Percentiles rank a stretch among this genome's conserved stretches.
Conservation (phyloP, 2,329 filamentous ascomycete genomes). For the Fusarium chuoi region DNA sequence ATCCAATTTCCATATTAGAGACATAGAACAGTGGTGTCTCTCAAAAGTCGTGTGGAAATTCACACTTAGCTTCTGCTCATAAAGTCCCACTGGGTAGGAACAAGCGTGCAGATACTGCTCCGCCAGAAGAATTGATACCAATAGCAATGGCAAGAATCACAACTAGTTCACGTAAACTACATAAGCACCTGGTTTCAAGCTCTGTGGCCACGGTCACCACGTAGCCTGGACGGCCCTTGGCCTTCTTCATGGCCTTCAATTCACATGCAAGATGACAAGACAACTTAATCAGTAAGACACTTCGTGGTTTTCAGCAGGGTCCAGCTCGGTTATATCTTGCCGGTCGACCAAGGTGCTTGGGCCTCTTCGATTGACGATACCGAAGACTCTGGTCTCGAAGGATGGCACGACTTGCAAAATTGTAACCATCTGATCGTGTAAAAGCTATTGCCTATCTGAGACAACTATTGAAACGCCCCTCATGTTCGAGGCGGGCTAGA, state of each 20-base stretch:
- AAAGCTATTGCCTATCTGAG: not conserved
- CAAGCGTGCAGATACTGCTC: not conserved
- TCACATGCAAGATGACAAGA: not conserved
- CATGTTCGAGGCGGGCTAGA: not conserved
- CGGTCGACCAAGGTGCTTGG: conserved; percentile 32
- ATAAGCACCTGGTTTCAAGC: not conserved
- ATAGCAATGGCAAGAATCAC: not conserved
- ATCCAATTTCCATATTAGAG: not conserved
- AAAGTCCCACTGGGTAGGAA: conserved; percentile 18
- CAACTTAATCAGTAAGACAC: conserved; percentile 1
- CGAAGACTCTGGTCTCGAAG: not conserved
- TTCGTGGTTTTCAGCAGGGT: conserved; percentile 30
- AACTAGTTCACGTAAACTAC: not conserved
- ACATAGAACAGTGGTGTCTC: not conserved
- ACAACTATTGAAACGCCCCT: not conserved
- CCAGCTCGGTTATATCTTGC: conserved; percentile 33
- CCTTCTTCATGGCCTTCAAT: not conserved
- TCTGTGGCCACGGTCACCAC: not conserved
- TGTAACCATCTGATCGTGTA: not conserved
- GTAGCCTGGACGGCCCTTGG: not conserved
- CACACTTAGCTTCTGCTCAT: conserved; percentile 4
- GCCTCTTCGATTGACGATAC: conserved; percentile 9
- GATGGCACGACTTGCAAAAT: not conserved
- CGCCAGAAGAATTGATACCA: not conserved
- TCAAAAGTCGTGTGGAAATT: not conserved